A percentile compares a stretch with the other conserved stretches of the same genome.
Evolutionary conservation across 2,329 filamentous ascomycete species (phyloP).

Genomic region (Colletotrichum echinochloae): DNA sequence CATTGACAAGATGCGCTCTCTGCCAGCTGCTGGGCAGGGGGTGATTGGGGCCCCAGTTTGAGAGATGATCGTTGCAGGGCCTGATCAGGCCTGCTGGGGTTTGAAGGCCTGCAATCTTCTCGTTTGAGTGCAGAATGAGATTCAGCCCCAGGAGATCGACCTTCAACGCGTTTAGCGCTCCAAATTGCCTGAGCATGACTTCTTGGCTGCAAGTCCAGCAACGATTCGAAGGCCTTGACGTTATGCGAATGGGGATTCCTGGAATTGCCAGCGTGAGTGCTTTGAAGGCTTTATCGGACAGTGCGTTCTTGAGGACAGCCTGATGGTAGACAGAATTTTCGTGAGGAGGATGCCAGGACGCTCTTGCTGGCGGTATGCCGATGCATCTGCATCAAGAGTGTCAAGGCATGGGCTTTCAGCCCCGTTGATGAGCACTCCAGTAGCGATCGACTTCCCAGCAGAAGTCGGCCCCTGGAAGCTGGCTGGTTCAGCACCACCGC

Average conservation of each 20-base stretch:
- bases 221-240: constrained; percentile 85
- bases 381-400: constrained; percentile 82
- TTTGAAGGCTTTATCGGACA: constrained; percentile 97
- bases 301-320: constrained; percentile 94
- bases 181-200: constrained; percentile 92
- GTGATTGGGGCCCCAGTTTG: constrained; percentile 75
- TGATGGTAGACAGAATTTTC: constrained; percentile 98
- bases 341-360: constrained; percentile 83
- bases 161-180: constrained; percentile 89
- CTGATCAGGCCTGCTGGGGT: constrained; percentile 82
- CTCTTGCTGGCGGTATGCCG: constrained; percentile 80
- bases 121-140: constrained; percentile 82
- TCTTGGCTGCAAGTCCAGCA: constrained; percentile 88
- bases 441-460: constrained; percentile 60
- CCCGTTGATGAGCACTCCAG: constrained; percentile 58
- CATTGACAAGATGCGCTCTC: constrained; percentile 87
- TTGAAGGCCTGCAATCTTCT: constrained; percentile 84
- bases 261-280: constrained; percentile 92
- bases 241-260: constrained; percentile 97
- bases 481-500: constrained; percentile 60
- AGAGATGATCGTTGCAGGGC: constrained; percentile 72
- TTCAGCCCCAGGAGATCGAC: constrained; percentile 96
- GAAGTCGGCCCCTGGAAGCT: constrained; percentile 58
- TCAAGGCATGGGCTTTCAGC: constrained; percentile 77
- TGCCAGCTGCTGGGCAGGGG: constrained; percentile 79